Conservation (phyloP, 2,329 filamentous ascomycete species). For the Cladobotryum protrusum region DNA sequence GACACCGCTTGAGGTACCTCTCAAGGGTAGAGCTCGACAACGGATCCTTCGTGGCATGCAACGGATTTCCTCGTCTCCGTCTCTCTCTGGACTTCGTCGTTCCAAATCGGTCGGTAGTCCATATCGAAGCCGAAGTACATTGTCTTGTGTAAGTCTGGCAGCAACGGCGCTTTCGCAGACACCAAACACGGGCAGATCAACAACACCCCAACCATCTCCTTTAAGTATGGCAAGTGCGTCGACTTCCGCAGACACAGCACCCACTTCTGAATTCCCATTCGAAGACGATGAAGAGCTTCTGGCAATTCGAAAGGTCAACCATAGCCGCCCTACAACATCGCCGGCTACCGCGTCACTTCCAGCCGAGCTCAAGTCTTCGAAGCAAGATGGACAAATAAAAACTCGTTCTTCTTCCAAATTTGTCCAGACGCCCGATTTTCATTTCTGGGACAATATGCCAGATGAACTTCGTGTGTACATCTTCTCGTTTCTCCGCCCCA, state of each 20-base stretch:
- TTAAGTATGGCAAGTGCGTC: constrained; percentile 31
- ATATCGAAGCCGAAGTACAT: constrained; percentile 48
- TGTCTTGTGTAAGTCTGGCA: constrained; percentile 51
- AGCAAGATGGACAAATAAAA: constrained; percentile 21
- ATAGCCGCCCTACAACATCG: constrained; percentile 34
- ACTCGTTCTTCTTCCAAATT: constrained; percentile 14
- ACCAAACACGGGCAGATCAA: constrained; percentile 22
- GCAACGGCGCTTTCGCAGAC: constrained; percentile 27
- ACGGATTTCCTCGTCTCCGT: constrained; percentile 75
- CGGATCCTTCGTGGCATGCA: constrained; percentile 68
- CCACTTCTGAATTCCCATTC: constrained; percentile 34
- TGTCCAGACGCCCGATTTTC: constrained; percentile 36
- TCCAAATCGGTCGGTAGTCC: constrained; percentile 62
- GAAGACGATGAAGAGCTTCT: constrained; percentile 42
- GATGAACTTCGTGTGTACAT: constrained; percentile 75
- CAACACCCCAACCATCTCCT: constrained; percentile 35
- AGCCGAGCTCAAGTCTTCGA: constrained; percentile 46
- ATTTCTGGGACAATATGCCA: constrained; percentile 78
- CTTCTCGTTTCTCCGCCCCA: constrained; percentile 68
- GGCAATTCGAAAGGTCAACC: constrained; percentile 50
- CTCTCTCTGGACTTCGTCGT: constrained; percentile 58
- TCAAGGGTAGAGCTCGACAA: constrained; percentile 61
- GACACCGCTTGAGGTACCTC: constrained; percentile 22
- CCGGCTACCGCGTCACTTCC: constrained; percentile 56
- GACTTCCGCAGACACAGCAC: constrained; percentile 34